Conservation (phyloP, 176 grass and related monocot genomes). For the Leersia perrieri region DNA sequence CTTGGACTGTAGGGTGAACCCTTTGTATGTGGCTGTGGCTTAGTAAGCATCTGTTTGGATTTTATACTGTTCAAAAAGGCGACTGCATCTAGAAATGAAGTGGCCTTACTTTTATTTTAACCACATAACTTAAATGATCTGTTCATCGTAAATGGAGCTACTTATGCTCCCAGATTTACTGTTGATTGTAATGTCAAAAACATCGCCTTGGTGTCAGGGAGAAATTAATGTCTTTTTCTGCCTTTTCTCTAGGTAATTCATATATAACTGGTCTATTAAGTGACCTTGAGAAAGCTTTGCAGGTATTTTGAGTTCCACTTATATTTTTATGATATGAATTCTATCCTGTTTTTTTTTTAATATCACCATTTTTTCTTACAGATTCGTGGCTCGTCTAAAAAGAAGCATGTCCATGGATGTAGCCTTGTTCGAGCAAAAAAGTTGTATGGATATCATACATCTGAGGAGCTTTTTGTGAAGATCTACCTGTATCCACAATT, state of each 20-base stretch:
- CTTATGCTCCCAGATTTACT: not conserved
- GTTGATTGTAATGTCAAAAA: not conserved
- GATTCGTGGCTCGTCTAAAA: slow-evolving; percentile 59
- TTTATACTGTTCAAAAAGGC: not conserved
- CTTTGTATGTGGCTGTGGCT: not conserved
- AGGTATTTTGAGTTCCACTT: slow-evolving; percentile 53
- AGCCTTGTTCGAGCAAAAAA: slow-evolving; percentile 91
- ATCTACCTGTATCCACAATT: slow-evolving; percentile 89
- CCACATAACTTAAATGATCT: not conserved
- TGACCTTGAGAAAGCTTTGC: slow-evolving; percentile 84
- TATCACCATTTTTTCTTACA: slow-evolving; percentile 41
- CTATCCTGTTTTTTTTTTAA: slow-evolving; percentile 14
- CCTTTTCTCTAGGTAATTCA: slow-evolving; percentile 62
- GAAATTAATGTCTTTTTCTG: slow-evolving; percentile 27
- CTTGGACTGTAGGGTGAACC: not conserved
- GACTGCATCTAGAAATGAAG: slow-evolving; percentile 1
- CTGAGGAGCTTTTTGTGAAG: slow-evolving; percentile 83
- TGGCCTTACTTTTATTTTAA: not conserved
- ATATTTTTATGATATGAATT: slow-evolving; percentile 12
- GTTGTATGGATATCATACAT: slow-evolving; percentile 79
- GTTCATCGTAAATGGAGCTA: not conserved
- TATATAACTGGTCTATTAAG: slow-evolving; percentile 69
- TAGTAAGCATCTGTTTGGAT: not conserved
- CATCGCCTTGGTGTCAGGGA: not conserved
- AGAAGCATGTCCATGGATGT: slow-evolving; percentile 85